Base-by-base conservation (phyloP, 257 asterid species). In the Oldenlandia corymbosa region DNA sequence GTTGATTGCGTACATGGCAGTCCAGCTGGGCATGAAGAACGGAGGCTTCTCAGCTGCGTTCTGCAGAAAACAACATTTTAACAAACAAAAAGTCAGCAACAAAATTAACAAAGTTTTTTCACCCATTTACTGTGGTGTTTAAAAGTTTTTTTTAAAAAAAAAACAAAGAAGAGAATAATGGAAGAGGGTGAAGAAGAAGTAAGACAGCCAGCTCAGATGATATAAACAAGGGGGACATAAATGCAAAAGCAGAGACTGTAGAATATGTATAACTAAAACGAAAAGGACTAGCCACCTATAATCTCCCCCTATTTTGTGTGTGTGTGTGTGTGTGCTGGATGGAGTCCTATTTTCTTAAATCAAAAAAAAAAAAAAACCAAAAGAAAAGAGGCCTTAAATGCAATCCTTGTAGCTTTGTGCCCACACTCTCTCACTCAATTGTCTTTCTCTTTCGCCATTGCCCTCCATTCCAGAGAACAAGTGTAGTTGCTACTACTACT, bases 41-140 rank as follows among this genome's bases (percentile, higher is more conserved):
- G 98, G 96, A 1, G 96, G 98, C 76, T 91, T 88, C 85, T 91
- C 98, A 0, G 95, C 96, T 6, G 98, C 98, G 50, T 85, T 91
- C 98, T 91, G 85, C 76, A 76, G 30, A 42, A 7, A 2, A n/a
- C 39, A 0, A 0, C n/a, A n/a, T n/a, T n/a, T n/a, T n/a, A n/a
- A n/a, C 8, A 13, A 30, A 47, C 10, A 41, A 41, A 4, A 5
- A 5, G 11, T 41, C 13, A 41, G 45, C 45, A 41, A 41, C 7
- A 10, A 41, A 34, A 34, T 34, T 34, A 34, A 4, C 4, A 34
- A 9, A 34, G 9, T 9, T 3, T 4, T 9, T 3, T 34, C 39
- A 34, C 9, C n/a, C n/a, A n/a, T n/a, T n/a, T n/a, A n/a, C 39
- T 34, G 39, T 4, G 39, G 6, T 34, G 39, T 9, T 34, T 3